Conservation (phyloP, 768 basidiomycete species). For the Lentinula sp. region DNA sequence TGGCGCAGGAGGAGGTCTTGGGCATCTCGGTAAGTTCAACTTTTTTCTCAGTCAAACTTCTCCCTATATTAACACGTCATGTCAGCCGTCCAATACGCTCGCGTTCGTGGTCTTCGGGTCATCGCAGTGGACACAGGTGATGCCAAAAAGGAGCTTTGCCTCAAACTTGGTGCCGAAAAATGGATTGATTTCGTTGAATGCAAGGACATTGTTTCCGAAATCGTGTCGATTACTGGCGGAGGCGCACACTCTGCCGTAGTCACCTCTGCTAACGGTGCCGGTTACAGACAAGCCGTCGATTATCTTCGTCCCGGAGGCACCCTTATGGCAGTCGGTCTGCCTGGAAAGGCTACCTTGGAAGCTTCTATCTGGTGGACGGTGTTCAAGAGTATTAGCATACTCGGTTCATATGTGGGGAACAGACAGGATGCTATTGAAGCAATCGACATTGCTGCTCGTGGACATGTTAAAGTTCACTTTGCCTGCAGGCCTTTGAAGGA, state of each 20-base stretch:
- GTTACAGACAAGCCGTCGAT: slow-evolving; percentile 54
- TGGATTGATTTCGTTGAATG: slow-evolving; percentile 74
- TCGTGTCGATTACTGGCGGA: slow-evolving; percentile 57
- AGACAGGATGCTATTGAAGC: slow-evolving; percentile 83
- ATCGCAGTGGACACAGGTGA: slow-evolving; percentile 67
- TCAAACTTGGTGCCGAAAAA: slow-evolving; percentile 50
- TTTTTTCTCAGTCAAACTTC: background rate
- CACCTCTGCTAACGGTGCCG: slow-evolving; percentile 46
- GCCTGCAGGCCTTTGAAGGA: slow-evolving; percentile 39
- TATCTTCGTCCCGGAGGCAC: slow-evolving; percentile 72
- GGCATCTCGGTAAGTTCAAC: slow-evolving; percentile 55
- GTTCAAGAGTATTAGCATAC: slow-evolving; percentile 51
- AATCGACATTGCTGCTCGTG: slow-evolving; percentile 64
- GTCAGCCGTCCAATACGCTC: slow-evolving; percentile 73
- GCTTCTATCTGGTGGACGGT: slow-evolving; percentile 72
- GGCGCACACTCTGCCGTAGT: slow-evolving; percentile 73
- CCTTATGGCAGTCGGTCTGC: slow-evolving; percentile 77
- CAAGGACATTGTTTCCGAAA: slow-evolving; percentile 52
- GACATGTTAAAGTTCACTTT: slow-evolving; percentile 62
- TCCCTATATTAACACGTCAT: background rate
- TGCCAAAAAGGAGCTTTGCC: slow-evolving; percentile 62
- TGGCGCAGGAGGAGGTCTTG: slow-evolving; percentile 79
- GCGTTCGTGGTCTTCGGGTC: slow-evolving; percentile 70
- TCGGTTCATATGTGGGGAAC: slow-evolving; percentile 50
- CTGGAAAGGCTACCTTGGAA: slow-evolving; percentile 50